Conservation (phyloP, 768 basidiomycete species). For the Lentinula aciculospora region DNA sequence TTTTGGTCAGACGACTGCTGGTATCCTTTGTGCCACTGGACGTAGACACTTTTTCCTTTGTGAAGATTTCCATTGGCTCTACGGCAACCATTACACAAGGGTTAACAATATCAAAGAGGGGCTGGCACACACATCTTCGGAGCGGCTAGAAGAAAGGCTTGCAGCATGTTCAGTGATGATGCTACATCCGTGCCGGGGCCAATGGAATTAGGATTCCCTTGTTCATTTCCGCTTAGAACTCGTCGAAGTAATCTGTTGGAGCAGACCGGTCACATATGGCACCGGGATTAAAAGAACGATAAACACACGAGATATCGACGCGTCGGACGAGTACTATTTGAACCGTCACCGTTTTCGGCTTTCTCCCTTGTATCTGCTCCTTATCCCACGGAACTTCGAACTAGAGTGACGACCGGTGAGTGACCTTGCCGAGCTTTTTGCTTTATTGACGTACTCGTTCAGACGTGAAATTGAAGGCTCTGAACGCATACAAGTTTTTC, state of each 20-base stretch:
- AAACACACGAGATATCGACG: conserved; percentile 20
- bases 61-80: conserved; percentile 12
- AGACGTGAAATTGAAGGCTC: conserved; percentile 14
- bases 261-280: not conserved
- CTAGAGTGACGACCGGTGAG: not conserved
- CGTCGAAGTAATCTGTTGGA: not conserved
- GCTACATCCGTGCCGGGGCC: conserved; percentile 15
- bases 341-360: not conserved
- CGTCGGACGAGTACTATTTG: conserved; percentile 12
- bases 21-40: not conserved
- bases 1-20: not conserved
- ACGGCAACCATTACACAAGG: not conserved
- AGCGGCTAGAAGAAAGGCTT: conserved; percentile 26
- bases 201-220: conserved; percentile 6
- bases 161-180: conserved; percentile 25
- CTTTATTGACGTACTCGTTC: conserved; percentile 12
- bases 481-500: conserved; percentile 24
- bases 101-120: not conserved
- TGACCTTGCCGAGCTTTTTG: conserved; percentile 12
- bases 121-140: conserved; percentile 19
- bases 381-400: conserved; percentile 5
- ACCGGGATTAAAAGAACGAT: conserved; percentile 13
- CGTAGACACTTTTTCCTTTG: conserved; percentile 21
- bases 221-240: not conserved
- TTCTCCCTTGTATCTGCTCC: not conserved